Evolutionary conservation across 2,329 filamentous ascomycete species (phyloP).

Genomic region (Hymenoscyphus scutula): DNA sequence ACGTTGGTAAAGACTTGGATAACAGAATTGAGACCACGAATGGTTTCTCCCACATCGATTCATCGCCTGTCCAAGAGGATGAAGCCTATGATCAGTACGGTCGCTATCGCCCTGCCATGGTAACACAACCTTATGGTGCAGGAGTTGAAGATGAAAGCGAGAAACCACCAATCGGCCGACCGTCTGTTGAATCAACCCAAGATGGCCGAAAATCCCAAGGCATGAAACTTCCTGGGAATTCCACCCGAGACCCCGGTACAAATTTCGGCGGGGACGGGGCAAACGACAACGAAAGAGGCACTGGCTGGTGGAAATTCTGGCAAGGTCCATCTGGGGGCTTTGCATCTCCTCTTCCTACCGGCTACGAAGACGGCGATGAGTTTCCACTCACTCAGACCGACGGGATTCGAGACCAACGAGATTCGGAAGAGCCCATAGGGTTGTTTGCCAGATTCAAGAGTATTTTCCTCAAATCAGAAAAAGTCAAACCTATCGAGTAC

Average conservation of each 20-base stretch:
- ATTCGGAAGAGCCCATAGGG: constrained; percentile 36
- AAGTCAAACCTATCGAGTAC: constrained; percentile 47
- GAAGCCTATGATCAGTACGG: constrained; percentile 34
- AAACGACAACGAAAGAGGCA: constrained; percentile 15
- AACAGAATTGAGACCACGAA: constrained; percentile 53
- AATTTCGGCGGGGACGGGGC: constrained; percentile 26
- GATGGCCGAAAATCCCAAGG: constrained; percentile 12
- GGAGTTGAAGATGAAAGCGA: constrained; percentile 24
- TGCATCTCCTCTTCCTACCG: constrained; percentile 59
- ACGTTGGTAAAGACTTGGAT: constrained; percentile 50
- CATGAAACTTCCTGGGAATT: constrained; percentile 29
- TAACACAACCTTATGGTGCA: constrained; percentile 21
- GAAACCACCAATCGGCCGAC: constrained; percentile 13
- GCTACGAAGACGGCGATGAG: constrained; percentile 42
- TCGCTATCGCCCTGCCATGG: constrained; percentile 26
- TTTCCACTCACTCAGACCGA: constrained; percentile 42
- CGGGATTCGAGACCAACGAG: constrained; percentile 9
- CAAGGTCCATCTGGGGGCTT: constrained; percentile 61
- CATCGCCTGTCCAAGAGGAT: constrained; percentile 22
- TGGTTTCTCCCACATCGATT: constrained; percentile 33
- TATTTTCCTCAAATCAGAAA: constrained; percentile 35
- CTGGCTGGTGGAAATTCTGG: constrained; percentile 63
- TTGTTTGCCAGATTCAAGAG: constrained; percentile 51
- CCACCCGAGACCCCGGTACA: constrained; percentile 20
- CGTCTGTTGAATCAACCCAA: constrained; percentile 18